Conservation (phyloP, 1,284 basidiomycete genomes). For the Marasmius oreades region DNA sequence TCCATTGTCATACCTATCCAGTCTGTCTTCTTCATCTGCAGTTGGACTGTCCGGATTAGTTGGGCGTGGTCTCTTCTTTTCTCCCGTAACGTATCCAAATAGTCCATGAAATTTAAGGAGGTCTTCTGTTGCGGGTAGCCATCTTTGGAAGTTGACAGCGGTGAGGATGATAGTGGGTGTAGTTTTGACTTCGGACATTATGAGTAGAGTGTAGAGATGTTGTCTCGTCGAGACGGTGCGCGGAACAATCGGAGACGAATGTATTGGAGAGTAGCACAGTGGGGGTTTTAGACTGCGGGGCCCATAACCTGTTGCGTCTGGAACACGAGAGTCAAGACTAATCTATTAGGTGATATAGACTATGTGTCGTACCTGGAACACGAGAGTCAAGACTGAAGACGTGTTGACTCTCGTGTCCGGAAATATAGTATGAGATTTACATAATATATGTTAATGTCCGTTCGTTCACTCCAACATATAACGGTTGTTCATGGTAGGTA, state of each 20-base stretch:
- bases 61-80: not conserved
- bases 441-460: not conserved
- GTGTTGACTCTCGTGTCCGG: too few relatives aligned
- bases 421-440: not conserved
- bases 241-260: not conserved
- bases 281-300: not conserved
- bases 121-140: not conserved
- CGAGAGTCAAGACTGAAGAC: too few relatives aligned
- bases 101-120: not conserved
- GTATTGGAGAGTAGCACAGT: not conserved
- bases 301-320: not conserved
- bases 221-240: not conserved
- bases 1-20: not conserved
- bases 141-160: too few relatives aligned
- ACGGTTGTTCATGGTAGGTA: too few relatives aligned
- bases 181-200: not conserved
- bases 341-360: too few relatives aligned
- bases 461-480: not conserved
- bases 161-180: not conserved
- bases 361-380: too few relatives aligned
- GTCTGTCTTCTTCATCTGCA: not conserved
- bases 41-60: not conserved
- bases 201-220: not conserved
- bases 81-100: not conserved
- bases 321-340: too few relatives aligned